Evolutionary conservation across 768 basidiomycete species (phyloP).

Genomic region (Pisolithus orientalis): DNA sequence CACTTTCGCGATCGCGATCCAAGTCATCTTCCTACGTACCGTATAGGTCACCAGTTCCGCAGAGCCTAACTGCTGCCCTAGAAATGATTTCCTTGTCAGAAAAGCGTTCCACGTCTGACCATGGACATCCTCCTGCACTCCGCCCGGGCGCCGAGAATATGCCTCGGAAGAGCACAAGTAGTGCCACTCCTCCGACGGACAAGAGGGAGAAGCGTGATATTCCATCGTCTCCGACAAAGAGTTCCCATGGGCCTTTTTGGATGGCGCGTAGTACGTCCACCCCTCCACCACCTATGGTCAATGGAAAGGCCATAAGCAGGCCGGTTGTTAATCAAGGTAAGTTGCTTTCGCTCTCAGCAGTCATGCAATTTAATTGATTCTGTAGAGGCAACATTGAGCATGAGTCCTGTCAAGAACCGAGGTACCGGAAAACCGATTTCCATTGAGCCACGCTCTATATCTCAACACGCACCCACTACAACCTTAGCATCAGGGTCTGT

Average conservation of each 20-base stretch:
- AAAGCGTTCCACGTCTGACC: conserved; percentile 23
- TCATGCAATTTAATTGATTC: background rate
- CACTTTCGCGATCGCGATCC: conserved; percentile 40
- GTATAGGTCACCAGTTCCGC: conserved; percentile 51
- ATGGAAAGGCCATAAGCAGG: conserved; percentile 60
- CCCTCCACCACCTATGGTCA: conserved; percentile 34
- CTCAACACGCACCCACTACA: conserved; percentile 25
- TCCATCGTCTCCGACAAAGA: conserved; percentile 41
- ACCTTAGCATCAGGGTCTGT: conserved; percentile 65
- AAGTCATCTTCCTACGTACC: conserved; percentile 53
- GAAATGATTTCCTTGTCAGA: conserved; percentile 47
- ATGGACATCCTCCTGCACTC: conserved; percentile 15
- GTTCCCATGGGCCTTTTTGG: conserved; percentile 32
- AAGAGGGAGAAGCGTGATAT: conserved; percentile 27
- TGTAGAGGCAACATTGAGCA: conserved; percentile 57
- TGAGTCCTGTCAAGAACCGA: conserved; percentile 72
- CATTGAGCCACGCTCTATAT: conserved; percentile 36
- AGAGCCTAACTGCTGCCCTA: conserved; percentile 67
- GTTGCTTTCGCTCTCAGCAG: conserved; percentile 12
- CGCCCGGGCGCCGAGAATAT: conserved; percentile 18
- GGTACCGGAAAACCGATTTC: conserved; percentile 57
- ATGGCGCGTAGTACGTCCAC: conserved; percentile 31
- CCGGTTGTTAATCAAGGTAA: conserved; percentile 68
- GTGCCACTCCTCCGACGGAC: conserved; percentile 16
- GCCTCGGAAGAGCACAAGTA: conserved; percentile 28